Evolutionary conservation across 768 basidiomycete species (phyloP), one percentile per base, ranked within the genome.

Genomic region (Lactifluus volemus): DNA sequence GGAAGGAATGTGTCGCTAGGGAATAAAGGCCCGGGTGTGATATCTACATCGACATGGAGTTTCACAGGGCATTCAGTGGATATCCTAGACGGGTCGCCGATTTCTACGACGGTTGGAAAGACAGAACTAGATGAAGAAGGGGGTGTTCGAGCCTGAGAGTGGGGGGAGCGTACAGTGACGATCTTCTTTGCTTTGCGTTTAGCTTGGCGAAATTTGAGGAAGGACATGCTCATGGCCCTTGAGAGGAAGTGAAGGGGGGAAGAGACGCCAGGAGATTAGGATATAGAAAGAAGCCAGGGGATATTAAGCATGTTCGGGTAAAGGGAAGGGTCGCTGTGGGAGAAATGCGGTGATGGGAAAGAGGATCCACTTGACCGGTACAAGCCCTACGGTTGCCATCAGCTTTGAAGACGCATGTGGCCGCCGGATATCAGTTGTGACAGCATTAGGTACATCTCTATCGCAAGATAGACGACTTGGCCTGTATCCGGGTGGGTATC

Each of bases 141-240:
- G 3, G 44, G 50, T 17, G 38, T 48, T 8, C 44, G 57, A 19
- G 38, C 42, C 11, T 39, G 57, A 19, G 52, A 41, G 4, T 49
- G 59, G 11, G 10, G 17, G 21, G 29, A 8, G 52, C 53, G 53
- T 52, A 50, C 5, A 17, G 41, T 48, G 21, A 53, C 47, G 4
- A 52, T 53, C 57, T 62, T 61, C 65, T 66, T 66, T 32, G 63
- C 60, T 44, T 61, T 65, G 45, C 63, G 63, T 57, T 48, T 65
- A 9, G 61, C 64, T 2, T 65, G 42, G n/a, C 65, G 60, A 36
- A 66, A 59, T 19, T 21, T 38, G 52, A 60, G 58, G 30, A 65
- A 65, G 17, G 59, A 52, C 55, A 65, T 55, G 21, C 21, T 53
- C 55, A 11, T 42, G 15, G 50, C 45, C 62, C 51, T 17, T 14